Evolutionary conservation across 164 flowering plant genomes (phyloP).

Genomic region (Aristolochia fimbriata): DNA sequence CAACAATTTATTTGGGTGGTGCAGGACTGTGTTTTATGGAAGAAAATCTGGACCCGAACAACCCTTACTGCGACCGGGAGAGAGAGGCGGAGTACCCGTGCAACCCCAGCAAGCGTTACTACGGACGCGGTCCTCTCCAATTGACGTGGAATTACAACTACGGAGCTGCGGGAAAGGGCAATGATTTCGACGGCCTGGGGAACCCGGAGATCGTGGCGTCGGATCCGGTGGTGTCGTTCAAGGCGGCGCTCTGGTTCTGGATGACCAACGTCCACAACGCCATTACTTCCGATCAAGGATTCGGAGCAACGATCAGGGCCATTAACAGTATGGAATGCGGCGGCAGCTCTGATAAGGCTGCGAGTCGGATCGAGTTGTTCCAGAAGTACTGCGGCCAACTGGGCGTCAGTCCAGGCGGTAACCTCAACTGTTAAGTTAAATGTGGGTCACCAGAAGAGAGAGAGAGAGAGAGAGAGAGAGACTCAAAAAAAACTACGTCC

Average conservation of each 20-base stretch:
- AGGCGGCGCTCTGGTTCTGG: slow-evolving; percentile 39
- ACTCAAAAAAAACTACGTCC: no score
- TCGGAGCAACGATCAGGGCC: slow-evolving; percentile 31
- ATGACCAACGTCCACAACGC: slow-evolving; percentile 19
- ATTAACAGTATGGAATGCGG: slow-evolving; percentile 32
- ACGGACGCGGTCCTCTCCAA: slow-evolving; percentile 30
- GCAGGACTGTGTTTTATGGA: no score
- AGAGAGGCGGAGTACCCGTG: slow-evolving; percentile 17
- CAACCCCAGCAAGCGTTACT: slow-evolving; percentile 18
- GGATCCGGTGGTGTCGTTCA: slow-evolving; percentile 21
- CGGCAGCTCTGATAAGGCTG: slow-evolving; percentile 8
- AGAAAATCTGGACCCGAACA: no score
- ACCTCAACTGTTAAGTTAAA: slow-evolving; percentile 19
- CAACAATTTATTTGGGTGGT: no score
- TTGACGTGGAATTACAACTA: slow-evolving; percentile 33
- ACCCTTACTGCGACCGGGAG: no score
- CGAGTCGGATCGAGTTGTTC: slow-evolving; percentile 18
- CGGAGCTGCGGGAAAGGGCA: slow-evolving; percentile 25
- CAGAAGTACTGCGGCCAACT: slow-evolving; percentile 20
- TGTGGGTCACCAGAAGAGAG: no score
- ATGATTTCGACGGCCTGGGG: slow-evolving; percentile 25
- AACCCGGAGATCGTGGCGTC: slow-evolving; percentile 30
- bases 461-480: no score
- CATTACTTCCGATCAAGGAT: slow-evolving; percentile 28
- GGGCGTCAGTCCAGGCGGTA: slow-evolving; percentile 22